phyloP scores from a whole-genome alignment of 805 yeast genomes.

The Cyberlindnera amylophila region DNA sequence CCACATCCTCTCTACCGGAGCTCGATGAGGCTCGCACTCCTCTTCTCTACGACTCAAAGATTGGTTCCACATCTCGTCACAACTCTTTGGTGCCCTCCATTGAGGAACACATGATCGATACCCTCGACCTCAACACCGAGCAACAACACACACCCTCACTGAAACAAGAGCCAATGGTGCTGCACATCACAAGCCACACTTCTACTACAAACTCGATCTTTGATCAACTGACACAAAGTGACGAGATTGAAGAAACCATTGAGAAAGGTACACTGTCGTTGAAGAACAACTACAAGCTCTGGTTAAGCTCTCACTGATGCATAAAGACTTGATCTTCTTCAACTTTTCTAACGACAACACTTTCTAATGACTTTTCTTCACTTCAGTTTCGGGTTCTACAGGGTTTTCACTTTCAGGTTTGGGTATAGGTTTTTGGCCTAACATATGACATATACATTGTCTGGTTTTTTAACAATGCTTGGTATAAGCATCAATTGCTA shows the following conservation, averaged over 20 bases:
- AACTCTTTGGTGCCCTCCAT: slow-evolving; percentile 14
- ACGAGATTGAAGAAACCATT: slow-evolving; percentile 20
- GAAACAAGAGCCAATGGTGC: not conserved
- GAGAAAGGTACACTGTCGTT: slow-evolving; percentile 22
- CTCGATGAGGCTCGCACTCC: slow-evolving; percentile 24
- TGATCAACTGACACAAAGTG: slow-evolving; percentile 3
- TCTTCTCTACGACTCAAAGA: slow-evolving; percentile 24
- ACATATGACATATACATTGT: too few species aligned
- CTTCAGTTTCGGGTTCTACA: too few species aligned
- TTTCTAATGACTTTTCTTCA: too few species aligned
- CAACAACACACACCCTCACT: not conserved
- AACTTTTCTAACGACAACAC: too few species aligned
- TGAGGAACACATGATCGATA: slow-evolving; percentile 25
- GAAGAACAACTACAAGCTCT: slow-evolving; percentile 27
- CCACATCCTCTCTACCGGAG: slow-evolving; percentile 18
- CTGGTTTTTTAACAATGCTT: too few species aligned
- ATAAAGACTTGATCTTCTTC: too few species aligned
- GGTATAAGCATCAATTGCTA: too few species aligned
- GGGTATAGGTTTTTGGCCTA: too few species aligned
- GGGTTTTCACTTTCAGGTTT: too few species aligned
- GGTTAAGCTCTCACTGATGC: slow-evolving; percentile 17
- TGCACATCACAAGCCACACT: not conserved
- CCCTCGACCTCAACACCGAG: slow-evolving; percentile 16
- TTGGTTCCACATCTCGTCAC: slow-evolving; percentile 17
- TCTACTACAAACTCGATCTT: slow-evolving; percentile 4